phyloP scores from a whole-genome alignment of 805 yeast genomes.

The Lachancea sp. region DNA sequence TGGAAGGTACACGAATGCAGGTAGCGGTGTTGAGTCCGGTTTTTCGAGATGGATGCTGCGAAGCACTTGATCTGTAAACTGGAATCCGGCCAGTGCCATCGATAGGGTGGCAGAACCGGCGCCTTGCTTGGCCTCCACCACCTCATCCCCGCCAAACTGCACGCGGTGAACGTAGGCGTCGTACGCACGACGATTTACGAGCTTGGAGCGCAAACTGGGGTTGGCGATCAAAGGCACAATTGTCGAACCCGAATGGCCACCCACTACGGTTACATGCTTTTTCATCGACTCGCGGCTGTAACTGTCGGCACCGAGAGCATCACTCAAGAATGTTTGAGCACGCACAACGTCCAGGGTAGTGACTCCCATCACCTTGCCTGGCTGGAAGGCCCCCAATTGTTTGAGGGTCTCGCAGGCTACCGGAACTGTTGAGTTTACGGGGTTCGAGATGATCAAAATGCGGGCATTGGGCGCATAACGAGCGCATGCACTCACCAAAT shows the following conservation, averaged over 20 bases:
- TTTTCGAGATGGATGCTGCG: constrained; percentile 27
- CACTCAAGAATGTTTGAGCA: constrained; percentile 60
- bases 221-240: constrained; percentile 66
- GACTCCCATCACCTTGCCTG: constrained; percentile 76
- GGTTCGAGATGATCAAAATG: constrained; percentile 65
- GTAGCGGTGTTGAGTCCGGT: constrained; percentile 34
- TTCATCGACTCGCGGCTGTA: constrained; percentile 35
- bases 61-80: constrained; percentile 62
- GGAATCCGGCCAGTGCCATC: constrained; percentile 82
- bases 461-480: constrained; percentile 62
- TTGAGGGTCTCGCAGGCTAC: constrained; percentile 75
- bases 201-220: constrained; percentile 40
- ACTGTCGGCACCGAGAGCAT: constrained; percentile 10
- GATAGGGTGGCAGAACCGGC: constrained; percentile 81
- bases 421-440: constrained; percentile 80
- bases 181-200: constrained; percentile 40
- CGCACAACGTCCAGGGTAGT: constrained; percentile 75
- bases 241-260: constrained; percentile 83
- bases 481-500: constrained; percentile 65
- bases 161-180: constrained; percentile 67
- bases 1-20: constrained; percentile 50
- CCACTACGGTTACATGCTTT: constrained; percentile 66
- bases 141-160: constrained; percentile 86
- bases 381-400: constrained; percentile 64
- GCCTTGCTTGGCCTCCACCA: constrained; percentile 78